Base-by-base conservation (phyloP, 2,329 filamentous ascomycete genomes). In the Rutstroemia sydowiana region DNA sequence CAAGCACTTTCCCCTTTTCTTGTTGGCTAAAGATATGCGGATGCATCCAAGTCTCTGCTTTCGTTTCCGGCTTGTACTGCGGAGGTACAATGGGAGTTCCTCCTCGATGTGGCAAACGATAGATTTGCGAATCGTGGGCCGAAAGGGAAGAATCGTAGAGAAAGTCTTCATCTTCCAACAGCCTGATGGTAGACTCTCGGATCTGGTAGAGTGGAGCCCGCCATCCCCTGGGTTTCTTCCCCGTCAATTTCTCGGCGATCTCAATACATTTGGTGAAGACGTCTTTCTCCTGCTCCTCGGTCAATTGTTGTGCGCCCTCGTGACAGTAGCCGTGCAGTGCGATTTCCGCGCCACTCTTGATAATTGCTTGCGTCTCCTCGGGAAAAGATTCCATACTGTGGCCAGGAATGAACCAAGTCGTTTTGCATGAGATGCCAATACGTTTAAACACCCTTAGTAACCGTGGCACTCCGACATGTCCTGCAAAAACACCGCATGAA, bases 191-290 rank as follows among this genome's bases (percentile, higher is more conserved):
- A 63, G 88, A 85, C 57, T 79, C 75, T 54, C 77, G 82, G 0
- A 79, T 82, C 63, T 89, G 85, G 85, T 85, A 90, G 74, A 79
- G 90, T 0, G 87, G 87, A 0, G 85, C 85, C 0, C 89, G 85
- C 36, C 77, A 83, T 1, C 87, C 86, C 0, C 84, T 72, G 0
- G 87, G 87, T 0, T 82, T 82, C 68, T 87, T 88, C 5, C 86
- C 82, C 37, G 77, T 78, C 61, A 91, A 85, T 0, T 84, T 79
- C 0, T 81, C 87, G 31, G 89, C 75, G 67, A 89, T 74, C 20
- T 77, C 76, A 64, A 83, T 88, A 16, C 84, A 88, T 68, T 87
- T 87, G 61, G 86, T 82, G 5, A 92, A 75, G 14, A 91, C 82
- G 52, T 87, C 84, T 13, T 76, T 77, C 66, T 91, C 86, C 68